A percentile compares a stretch with the other conserved stretches of the same genome.
phyloP scores from a whole-genome alignment of 2,329 filamentous ascomycete genomes.

The Talaromyces sp. region DNA sequence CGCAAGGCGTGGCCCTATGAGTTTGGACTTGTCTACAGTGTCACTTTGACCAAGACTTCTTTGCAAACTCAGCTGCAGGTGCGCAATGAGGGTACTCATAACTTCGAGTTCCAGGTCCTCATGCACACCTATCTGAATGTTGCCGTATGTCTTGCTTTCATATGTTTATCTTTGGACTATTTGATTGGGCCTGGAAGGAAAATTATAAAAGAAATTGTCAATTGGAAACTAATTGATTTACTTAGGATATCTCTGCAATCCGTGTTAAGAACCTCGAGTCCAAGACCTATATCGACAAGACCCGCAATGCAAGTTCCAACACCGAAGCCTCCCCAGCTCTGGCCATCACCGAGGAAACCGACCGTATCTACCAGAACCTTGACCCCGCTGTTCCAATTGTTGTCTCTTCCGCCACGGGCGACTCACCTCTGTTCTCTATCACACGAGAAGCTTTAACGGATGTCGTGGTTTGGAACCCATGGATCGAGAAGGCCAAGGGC shows the following conservation, averaged over 20 bases:
- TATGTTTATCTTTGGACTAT: neutral
- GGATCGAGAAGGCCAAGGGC: slow-evolving; percentile 77
- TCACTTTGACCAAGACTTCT: slow-evolving; percentile 74
- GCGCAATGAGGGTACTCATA: slow-evolving; percentile 78
- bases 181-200: neutral
- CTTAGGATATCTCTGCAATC: slow-evolving; percentile 75
- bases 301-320: slow-evolving; percentile 63
- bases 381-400: slow-evolving; percentile 52
- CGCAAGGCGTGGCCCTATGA: slow-evolving; percentile 79
- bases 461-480: slow-evolving; percentile 96
- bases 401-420: slow-evolving; percentile 50
- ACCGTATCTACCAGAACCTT: slow-evolving; percentile 78
- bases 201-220: neutral
- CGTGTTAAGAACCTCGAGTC: slow-evolving; percentile 75
- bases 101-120: slow-evolving; percentile 89
- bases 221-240: slow-evolving; percentile 10
- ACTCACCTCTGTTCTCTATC: slow-evolving; percentile 68
- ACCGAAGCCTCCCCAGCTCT: slow-evolving; percentile 68
- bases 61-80: slow-evolving; percentile 83
- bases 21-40: slow-evolving; percentile 91
- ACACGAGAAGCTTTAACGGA: slow-evolving; percentile 83
- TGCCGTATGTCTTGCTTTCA: slow-evolving; percentile 61
- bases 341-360: slow-evolving; percentile 75
- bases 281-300: slow-evolving; percentile 82
- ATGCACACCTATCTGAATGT: slow-evolving; percentile 89